These are phyloP conservation scores for Tubosaeta sp. DNA, from an alignment of 768 basidiomycete species.

Conservation along the genomic window DNA sequence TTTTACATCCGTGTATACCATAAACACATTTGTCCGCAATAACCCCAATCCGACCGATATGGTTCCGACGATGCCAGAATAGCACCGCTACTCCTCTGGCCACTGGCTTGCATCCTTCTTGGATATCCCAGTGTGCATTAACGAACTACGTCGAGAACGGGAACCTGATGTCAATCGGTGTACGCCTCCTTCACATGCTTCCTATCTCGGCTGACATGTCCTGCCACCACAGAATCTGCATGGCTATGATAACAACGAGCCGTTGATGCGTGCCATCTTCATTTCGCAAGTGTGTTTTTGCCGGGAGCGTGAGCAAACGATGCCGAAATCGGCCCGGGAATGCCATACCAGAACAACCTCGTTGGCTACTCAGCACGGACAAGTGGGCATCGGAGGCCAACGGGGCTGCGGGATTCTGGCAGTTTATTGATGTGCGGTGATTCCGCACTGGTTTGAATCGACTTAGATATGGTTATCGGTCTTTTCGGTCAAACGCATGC, in stretches of 20 bases:
- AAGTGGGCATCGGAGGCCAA: constrained; percentile 57
- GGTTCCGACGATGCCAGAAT: constrained; percentile 58
- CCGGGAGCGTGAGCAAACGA: constrained; percentile 24
- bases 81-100: constrained; percentile 69
- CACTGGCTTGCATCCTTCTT: constrained; percentile 81
- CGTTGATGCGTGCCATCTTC: constrained; percentile 83
- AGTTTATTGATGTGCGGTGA: constrained; percentile 20
- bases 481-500: background rate
- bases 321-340: constrained; percentile 21
- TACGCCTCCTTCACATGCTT: constrained; percentile 23
- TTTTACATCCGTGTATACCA: constrained; percentile 48
- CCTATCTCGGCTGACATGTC: background rate
- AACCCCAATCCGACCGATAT: background rate
- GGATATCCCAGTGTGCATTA: constrained; percentile 76
- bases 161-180: constrained; percentile 60
- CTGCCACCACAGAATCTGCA: constrained; percentile 52
- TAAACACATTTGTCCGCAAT: constrained; percentile 7
- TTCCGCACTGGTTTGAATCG: no score
- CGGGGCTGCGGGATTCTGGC: constrained; percentile 80
- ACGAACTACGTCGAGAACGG: constrained; percentile 61
- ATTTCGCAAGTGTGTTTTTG: constrained; percentile 91
- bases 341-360: constrained; percentile 78
- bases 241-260: constrained; percentile 77
- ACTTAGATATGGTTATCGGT: background rate
- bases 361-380: constrained; percentile 64